Conservation (phyloP, 1,139 yeast genomes). For the Cylindricascospora bacillispora region DNA sequence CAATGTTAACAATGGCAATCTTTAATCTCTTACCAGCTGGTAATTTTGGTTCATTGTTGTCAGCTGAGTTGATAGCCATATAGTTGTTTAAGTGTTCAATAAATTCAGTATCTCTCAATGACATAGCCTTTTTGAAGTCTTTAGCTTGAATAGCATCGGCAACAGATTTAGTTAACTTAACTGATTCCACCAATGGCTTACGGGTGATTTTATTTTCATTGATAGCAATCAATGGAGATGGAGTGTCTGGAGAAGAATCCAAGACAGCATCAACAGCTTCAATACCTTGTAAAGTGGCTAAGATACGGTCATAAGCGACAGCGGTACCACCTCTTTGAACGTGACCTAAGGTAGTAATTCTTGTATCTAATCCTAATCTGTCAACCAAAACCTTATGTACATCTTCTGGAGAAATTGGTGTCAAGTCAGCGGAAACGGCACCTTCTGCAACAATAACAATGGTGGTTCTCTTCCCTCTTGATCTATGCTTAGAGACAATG, state of each 20-base stretch:
- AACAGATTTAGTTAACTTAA: constrained; percentile 68
- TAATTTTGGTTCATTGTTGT: constrained; percentile 41
- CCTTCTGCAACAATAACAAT: constrained; percentile 97
- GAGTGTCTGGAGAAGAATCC: constrained; percentile 78
- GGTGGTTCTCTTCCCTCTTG: constrained; percentile 82
- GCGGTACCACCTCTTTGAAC: constrained; percentile 99
- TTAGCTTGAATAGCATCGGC: constrained; percentile 71
- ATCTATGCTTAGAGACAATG: constrained; percentile 62
- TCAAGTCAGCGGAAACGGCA: constrained; percentile 72
- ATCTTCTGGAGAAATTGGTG: constrained; percentile 66
- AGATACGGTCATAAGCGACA: constrained; percentile 79
- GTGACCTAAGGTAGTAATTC: constrained; percentile 92
- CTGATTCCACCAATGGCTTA: constrained; percentile 80
- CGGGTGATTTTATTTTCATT: constrained; percentile 78
- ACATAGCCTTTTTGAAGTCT: constrained; percentile 78
- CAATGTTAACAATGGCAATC: constrained; percentile 79
- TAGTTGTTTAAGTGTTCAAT: constrained; percentile 65
- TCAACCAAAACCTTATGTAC: constrained; percentile 73
- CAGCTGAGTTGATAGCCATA: constrained; percentile 55
- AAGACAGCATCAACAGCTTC: constrained; percentile 93
- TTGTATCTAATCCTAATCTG: constrained; percentile 72
- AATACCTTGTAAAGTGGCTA: constrained; percentile 94
- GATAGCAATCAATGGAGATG: constrained; percentile 91
- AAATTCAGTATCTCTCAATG: constrained; percentile 77
- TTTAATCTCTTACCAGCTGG: constrained; percentile 37